Base-by-base conservation (phyloP, 805 yeast genomes). In the Isabelozyma rhagii region DNA sequence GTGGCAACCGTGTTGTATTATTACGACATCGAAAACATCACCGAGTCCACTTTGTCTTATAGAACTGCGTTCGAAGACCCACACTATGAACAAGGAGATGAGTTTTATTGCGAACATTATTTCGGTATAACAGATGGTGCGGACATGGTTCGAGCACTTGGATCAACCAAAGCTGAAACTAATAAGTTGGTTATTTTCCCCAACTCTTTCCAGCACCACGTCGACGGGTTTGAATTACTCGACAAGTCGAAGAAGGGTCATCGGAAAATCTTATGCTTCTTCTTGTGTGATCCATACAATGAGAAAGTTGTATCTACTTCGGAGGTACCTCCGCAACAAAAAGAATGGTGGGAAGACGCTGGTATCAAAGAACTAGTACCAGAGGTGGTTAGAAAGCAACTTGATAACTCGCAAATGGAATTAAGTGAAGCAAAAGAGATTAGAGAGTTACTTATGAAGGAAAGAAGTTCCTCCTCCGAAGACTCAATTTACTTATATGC, bases 1-100 rank as follows among this genome's bases (percentile, higher is more conserved):
- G 64, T 69, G 6, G 72, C 72, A 7, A 67, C 71, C 3, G 54
- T 61, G 13, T 49, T 69, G 39, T 69, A 68, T 57, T 69, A 69
- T 52, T 68, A 67, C 47, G 72, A 69, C 39, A 45, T 54, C 8
- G 63, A 64, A 27, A 68, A 69, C 47, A 63, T 69, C 43, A 49
- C 57, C 2, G 66, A 60, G 15, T 62, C 68, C 2, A 51, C 46
- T n/a, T 48, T 69, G 13, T 44, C 58, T 1, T 67, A 67, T 54
- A 49, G 65, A 44, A 41, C 46, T 8, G 58, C 55, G 6, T 53
- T 41, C 43, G 57, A 61, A 1, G 64, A 59, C 13, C 67, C 67
- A 3, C 21, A 28, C 4, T 68, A 69, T 52, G 66, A 58, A 38
- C 71, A 67, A 48, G 51, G 55, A 25, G 74, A 69, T 46, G 46